These are phyloP conservation scores for Candida odintsovae DNA, from an alignment of 805 yeast genomes.

Conservation along the genomic window DNA sequence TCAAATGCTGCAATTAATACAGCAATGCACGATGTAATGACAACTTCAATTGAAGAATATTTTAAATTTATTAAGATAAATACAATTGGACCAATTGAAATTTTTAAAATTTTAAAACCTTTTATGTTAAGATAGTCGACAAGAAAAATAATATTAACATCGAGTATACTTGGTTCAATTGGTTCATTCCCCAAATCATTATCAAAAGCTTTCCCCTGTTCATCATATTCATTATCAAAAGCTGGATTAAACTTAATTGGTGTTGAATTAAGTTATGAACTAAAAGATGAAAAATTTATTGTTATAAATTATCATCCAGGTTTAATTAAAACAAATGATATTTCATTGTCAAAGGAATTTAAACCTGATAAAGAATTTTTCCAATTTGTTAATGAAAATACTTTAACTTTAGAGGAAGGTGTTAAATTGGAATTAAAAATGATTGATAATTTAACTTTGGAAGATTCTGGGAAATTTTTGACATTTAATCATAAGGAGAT, in stretches of 20 bases:
- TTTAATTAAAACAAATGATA: constrained; percentile 15
- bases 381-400: constrained; percentile 8
- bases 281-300: constrained; percentile 21
- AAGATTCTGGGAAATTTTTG: constrained; percentile 18
- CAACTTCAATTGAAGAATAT: constrained; percentile 17
- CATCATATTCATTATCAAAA: constrained; percentile 32
- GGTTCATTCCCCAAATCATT: constrained; percentile 15
- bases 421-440: constrained; percentile 14
- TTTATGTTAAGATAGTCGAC: constrained; percentile 20
- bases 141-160: constrained; percentile 26
- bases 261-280: constrained; percentile 23
- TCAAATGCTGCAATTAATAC: constrained; percentile 29
- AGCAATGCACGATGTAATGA: constrained; percentile 14
- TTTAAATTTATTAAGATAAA: constrained; percentile 21
- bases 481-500: constrained; percentile 14
- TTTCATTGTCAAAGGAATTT: constrained; percentile 8
- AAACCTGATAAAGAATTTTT: constrained; percentile 11
- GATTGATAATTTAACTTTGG: constrained; percentile 7
- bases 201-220: constrained; percentile 15
- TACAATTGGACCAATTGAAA: constrained; percentile 28
- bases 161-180: constrained; percentile 26
- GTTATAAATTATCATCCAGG: constrained; percentile 27
- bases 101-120: constrained; percentile 25
- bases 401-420: constrained; percentile 10
- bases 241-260: constrained; percentile 29